Evolutionary conservation across 2,329 filamentous ascomycete species (phyloP).

Genomic region (Cladosporium sp.): DNA sequence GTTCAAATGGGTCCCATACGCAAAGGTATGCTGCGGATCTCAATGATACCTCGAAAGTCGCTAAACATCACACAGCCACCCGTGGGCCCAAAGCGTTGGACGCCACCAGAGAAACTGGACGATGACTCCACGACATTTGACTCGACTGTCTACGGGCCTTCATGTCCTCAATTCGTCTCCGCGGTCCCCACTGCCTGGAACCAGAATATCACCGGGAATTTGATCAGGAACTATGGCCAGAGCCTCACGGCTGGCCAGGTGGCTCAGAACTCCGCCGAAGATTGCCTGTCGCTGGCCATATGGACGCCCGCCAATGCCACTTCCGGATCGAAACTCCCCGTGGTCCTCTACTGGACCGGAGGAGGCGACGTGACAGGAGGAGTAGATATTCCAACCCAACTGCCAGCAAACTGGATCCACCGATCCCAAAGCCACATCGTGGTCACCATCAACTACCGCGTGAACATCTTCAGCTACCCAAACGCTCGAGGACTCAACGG

Average conservation of each 20-base stretch:
- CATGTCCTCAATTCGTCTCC: slow-evolving; percentile 35
- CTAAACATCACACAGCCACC: background rate
- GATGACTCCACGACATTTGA: slow-evolving; percentile 1
- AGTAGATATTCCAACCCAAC: slow-evolving; percentile 3
- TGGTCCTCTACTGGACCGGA: slow-evolving; percentile 7
- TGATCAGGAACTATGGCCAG: slow-evolving; percentile 14
- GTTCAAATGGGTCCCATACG: slow-evolving; percentile 15
- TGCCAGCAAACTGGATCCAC: slow-evolving; percentile 4
- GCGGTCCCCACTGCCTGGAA: slow-evolving; percentile 22
- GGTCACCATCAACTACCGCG: slow-evolving; percentile 40
- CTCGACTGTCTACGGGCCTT: slow-evolving; percentile 12
- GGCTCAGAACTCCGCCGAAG: slow-evolving; percentile 20
- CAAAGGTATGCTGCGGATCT: slow-evolving; percentile 5
- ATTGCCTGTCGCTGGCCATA: slow-evolving; percentile 35
- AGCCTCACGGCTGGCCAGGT: slow-evolving; percentile 9
- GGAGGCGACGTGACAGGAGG: slow-evolving; percentile 8
- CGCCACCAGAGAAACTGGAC: slow-evolving; percentile 1
- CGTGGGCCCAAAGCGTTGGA: slow-evolving; percentile 7
- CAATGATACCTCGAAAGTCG: no score
- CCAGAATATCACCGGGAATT: slow-evolving; percentile 11
- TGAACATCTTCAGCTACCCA: slow-evolving; percentile 41
- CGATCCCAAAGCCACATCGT: slow-evolving; percentile 36
- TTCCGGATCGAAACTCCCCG: slow-evolving; percentile 1
- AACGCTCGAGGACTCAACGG: slow-evolving; percentile 29
- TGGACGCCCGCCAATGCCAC: slow-evolving; percentile 28